Percentiles rank a stretch among this genome's conserved stretches.
phyloP scores from a whole-genome alignment of 1,284 basidiomycete genomes.

The Rhodotorula mucilaginosa region DNA sequence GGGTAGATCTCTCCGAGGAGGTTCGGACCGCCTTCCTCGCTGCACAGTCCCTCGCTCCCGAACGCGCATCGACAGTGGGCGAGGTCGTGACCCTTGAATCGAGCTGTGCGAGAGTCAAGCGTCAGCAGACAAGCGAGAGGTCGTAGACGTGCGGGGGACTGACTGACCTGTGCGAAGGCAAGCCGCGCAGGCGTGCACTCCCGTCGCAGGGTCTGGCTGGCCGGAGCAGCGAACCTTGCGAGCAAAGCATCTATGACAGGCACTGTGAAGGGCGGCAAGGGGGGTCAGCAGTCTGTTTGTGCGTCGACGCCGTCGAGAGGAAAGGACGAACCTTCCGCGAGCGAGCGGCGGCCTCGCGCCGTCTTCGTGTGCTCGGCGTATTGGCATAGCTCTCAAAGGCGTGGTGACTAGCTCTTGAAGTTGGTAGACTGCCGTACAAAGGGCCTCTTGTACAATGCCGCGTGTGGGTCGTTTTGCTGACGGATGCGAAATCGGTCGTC shows the following conservation, averaged over 20 bases:
- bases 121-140: neutral
- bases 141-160: neutral
- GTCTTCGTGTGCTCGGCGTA: constrained; percentile 26
- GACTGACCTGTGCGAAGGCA: constrained; percentile 21
- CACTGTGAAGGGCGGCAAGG: constrained; percentile 1
- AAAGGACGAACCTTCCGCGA: constrained; percentile 22
- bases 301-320: neutral
- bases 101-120: constrained; percentile 3
- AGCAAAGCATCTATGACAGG: constrained; percentile 30
- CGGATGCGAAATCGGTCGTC: neutral
- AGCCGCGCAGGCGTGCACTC: constrained; percentile 19
- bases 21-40: constrained; percentile 26
- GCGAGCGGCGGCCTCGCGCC: constrained; percentile 17
- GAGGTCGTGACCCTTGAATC: constrained; percentile 25
- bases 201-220: constrained; percentile 10
- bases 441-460: too few species aligned
- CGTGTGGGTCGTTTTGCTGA: neutral
- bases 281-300: neutral
- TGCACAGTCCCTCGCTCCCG: constrained; percentile 26
- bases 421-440: too few species aligned
- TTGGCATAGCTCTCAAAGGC: constrained; percentile 20
- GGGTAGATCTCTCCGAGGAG: constrained; percentile 20
- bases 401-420: neutral
- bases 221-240: constrained; percentile 30
- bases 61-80: constrained; percentile 24